These are phyloP conservation scores for Podila verticillata DNA, from an alignment of 192 early-diverging fungal genomes.

Conservation along the genomic window DNA sequence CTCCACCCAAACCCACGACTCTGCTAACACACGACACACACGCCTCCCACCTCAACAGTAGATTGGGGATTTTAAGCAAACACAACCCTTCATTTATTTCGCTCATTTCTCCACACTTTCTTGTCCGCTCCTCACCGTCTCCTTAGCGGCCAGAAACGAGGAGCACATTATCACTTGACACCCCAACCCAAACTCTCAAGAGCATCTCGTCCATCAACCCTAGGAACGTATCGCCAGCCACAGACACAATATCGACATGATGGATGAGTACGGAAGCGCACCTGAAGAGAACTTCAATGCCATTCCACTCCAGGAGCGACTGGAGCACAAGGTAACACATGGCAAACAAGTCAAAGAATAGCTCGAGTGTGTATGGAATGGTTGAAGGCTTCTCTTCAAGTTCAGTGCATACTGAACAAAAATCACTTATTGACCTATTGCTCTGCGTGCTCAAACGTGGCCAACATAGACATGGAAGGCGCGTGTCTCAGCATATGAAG, in stretches of 20 bases:
- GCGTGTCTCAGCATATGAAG: constrained; percentile 84
- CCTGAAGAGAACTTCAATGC: constrained; percentile 81
- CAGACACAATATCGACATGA: background rate
- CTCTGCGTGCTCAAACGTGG: no score
- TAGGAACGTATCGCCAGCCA: background rate
- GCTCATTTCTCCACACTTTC: background rate
- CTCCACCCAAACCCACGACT: no score
- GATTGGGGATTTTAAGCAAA: no score
- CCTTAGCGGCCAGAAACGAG: no score
- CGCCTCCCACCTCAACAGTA: no score
- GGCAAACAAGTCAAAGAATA: constrained; percentile 13
- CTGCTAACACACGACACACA: no score
- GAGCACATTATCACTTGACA: background rate
- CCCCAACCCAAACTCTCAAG: background rate
- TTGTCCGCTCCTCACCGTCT: background rate
- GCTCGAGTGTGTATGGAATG: background rate
- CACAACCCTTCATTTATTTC: no score
- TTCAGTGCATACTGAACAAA: no score
- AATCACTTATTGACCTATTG: no score
- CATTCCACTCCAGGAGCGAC: constrained; percentile 80
- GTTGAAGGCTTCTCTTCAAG: no score
- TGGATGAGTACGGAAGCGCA: constrained; percentile 46
- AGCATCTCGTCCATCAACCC: background rate
- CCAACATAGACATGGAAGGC: constrained; percentile 89
- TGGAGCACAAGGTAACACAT: constrained; percentile 80